Base-by-base conservation (phyloP, 768 basidiomycete genomes). In the Chlorophyllum brunneum region DNA sequence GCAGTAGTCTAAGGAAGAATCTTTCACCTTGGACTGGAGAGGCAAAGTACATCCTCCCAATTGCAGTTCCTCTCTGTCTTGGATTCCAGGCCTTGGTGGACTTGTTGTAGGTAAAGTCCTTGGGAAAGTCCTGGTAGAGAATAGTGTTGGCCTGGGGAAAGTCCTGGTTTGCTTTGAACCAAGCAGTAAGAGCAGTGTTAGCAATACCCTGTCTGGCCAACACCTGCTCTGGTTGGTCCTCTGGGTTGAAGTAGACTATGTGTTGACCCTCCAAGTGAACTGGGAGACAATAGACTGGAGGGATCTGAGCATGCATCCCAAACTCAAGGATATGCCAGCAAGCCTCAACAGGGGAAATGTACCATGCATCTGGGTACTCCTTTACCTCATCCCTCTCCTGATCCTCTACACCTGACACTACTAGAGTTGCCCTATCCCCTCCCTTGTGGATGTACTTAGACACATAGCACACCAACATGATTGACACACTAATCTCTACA, bases 361-460 rank as follows among this genome's bases (percentile, higher is more conserved):
- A 81, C 1, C 69, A 61, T 1, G 63, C 63, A 50, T 75, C 68
- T 0, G 75, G 29, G 39, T 65, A 76, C 18, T 43, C 50, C 15
- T 65, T 58, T 58, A 75, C 65, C 54, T 80, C 78, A 33, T 68
- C 61, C 38, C 72, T 64, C 47, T 65, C 56, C 31, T 65, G 23
- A 22, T 59, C 41, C 52, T 70, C 63, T n/a, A n/a, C n/a, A n/a
- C n/a, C n/a, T n/a, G n/a, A n/a, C n/a, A n/a, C n/a, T n/a, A n/a
- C n/a, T 27, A 77, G 11, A 0, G 73, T 71, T 0, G 67, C 65
- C 7, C 63, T 58, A 56, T 81, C 76, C 52, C 56, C 56, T 6
- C 80, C 77, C 56, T 81, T 82, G 62, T 77, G 67, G 16, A 78
- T 62, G 58, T 79, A 79, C 58, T 80, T 79, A 61, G 68, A 67